Conservation (phyloP, 306 rosid genomes). For the Trifolium pratense region DNA sequence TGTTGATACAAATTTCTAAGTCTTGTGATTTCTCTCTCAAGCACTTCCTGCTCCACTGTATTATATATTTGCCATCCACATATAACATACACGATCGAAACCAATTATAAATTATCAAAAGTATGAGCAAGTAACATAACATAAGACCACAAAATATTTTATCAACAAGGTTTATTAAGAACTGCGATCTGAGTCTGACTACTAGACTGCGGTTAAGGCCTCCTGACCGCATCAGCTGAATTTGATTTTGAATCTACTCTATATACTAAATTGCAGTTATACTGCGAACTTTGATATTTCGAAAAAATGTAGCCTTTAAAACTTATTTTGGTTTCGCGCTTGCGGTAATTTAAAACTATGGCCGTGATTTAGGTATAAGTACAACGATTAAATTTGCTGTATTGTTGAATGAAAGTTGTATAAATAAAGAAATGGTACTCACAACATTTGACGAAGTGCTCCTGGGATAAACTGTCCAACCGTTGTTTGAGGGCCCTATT, state of each 20-base stretch:
- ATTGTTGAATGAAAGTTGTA: not conserved
- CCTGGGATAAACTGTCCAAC: constrained; percentile 73
- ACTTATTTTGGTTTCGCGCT: too few relatives aligned
- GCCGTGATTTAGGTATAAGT: not conserved
- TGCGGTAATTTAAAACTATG: not conserved
- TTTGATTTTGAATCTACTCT: too few relatives aligned
- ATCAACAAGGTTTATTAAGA: too few relatives aligned
- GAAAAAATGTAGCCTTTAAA: not conserved
- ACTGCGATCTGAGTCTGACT: too few relatives aligned
- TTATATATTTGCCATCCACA: not conserved
- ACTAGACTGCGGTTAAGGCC: too few relatives aligned
- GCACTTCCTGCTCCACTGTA: constrained; percentile 66
- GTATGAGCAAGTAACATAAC: not conserved
- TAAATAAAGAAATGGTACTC: constrained; percentile 34
- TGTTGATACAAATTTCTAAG: constrained; percentile 45
- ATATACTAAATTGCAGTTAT: too few relatives aligned
- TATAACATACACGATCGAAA: not conserved
- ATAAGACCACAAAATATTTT: not conserved
- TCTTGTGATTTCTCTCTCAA: constrained; percentile 54
- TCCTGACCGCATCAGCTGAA: too few relatives aligned
- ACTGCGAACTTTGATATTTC: too few relatives aligned
- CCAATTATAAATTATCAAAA: not conserved
- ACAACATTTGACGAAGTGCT: constrained; percentile 81
- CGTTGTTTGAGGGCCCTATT: constrained; percentile 88
- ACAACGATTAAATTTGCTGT: not conserved